These are phyloP conservation scores for Schizonepeta tenuifolia DNA, from an alignment of 257 asterid genomes.

Conservation along the genomic window DNA sequence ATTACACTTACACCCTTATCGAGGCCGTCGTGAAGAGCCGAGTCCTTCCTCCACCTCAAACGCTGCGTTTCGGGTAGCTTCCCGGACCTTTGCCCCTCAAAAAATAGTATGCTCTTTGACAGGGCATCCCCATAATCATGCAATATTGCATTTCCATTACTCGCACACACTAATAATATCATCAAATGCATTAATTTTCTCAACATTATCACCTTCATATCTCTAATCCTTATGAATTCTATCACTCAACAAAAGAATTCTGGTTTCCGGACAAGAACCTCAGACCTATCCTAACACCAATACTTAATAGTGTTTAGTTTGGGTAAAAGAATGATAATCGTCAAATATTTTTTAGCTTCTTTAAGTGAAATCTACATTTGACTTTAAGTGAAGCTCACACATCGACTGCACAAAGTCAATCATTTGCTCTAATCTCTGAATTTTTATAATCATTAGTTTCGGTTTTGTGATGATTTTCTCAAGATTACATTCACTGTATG, in stretches of 20 bases:
- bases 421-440: background rate
- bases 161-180: background rate
- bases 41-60: constrained; percentile 47
- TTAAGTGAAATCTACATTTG: constrained; percentile 28
- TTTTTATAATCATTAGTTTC: background rate
- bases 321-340: background rate
- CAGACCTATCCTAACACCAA: background rate
- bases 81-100: constrained; percentile 58
- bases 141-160: constrained; percentile 6
- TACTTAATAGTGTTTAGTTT: background rate
- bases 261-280: background rate
- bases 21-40: constrained; percentile 44
- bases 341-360: constrained; percentile 26
- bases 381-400: constrained; percentile 40
- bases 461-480: background rate
- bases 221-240: background rate
- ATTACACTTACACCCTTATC: constrained; percentile 43
- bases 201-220: background rate
- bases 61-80: constrained; percentile 49
- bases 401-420: constrained; percentile 24
- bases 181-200: background rate
- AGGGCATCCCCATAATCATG: constrained; percentile 56
- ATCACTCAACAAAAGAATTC: background rate
- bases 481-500: background rate
- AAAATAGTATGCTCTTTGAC: constrained; percentile 46